Conservation (phyloP, 140 eudicot species). For the Senecio squalidus region DNA sequence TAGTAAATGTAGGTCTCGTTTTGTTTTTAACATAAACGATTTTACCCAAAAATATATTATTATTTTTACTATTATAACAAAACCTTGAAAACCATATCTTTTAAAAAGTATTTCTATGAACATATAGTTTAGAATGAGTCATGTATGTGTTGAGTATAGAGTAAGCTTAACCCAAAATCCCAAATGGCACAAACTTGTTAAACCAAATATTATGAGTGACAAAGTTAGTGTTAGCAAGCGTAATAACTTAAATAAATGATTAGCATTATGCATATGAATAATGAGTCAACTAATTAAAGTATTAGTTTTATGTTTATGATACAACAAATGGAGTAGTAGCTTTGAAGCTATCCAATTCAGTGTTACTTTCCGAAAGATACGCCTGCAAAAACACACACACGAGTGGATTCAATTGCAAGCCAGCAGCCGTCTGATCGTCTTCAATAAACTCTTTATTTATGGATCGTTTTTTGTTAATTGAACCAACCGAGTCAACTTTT, state of each 20-base stretch:
- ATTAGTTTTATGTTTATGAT: not conserved
- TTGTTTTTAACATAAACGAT: no score
- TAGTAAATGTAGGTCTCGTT: no score
- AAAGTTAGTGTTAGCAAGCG: no score
- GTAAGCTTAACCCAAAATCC: conserved; percentile 1
- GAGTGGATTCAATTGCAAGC: no score
- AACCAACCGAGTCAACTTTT: no score
- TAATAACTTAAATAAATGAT: no score
- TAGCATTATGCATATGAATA: not conserved
- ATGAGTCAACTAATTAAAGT: not conserved
- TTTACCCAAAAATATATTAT: no score
- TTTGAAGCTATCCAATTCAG: conserved; percentile 7
- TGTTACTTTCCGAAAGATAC: not conserved
- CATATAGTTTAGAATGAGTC: conserved; percentile 6
- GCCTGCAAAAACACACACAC: no score
- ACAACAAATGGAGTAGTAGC: conserved; percentile 18
- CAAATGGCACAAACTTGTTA: conserved; percentile 13
- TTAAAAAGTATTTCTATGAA: no score
- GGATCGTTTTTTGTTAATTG: no score
- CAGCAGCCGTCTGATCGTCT: not conserved
- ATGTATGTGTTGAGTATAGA: not conserved
- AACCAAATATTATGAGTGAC: not conserved
- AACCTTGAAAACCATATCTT: no score
- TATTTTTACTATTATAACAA: no score
- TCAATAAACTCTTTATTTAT: not conserved